A percentile compares a stretch with the other conserved stretches of the same genome.
Conservation (phyloP, 2,329 filamentous ascomycete species). For the Grosmannia clavigera region DNA sequence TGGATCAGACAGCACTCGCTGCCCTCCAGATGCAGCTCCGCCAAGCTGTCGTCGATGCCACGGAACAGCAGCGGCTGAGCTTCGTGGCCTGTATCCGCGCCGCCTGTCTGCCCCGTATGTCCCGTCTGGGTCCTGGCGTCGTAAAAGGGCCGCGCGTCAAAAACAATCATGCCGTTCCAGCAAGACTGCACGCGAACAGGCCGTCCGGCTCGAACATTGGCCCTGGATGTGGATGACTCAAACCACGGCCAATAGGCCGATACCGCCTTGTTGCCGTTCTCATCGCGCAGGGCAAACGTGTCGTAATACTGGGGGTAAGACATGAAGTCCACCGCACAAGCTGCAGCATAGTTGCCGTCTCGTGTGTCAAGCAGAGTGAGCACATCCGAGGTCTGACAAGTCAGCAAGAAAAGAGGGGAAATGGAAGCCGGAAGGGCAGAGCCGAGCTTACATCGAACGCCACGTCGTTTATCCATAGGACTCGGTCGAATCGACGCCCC, state of each 20-base stretch:
- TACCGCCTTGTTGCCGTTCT: conserved; percentile 35
- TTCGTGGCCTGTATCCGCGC: neutral
- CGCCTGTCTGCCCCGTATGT: neutral
- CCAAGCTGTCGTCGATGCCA: conserved; percentile 49
- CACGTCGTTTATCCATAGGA: conserved; percentile 50
- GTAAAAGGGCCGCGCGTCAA: conserved; percentile 34
- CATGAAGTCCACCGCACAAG: conserved; percentile 48
- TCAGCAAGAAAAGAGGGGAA: neutral
- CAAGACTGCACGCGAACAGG: conserved; percentile 51
- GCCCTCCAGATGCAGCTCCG: conserved; percentile 53
- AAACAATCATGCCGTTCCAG: conserved; percentile 52
- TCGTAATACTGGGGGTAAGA: conserved; percentile 43
- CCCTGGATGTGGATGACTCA: conserved; percentile 24
- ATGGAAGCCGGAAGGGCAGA: neutral
- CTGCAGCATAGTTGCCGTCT: conserved; percentile 42
- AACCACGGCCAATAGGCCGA: conserved; percentile 50
- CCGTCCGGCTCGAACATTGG: conserved; percentile 33
- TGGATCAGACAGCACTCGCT: conserved; percentile 71
- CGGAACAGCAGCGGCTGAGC: conserved; percentile 42
- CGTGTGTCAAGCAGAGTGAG: conserved; percentile 40
- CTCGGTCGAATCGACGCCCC: conserved; percentile 39
- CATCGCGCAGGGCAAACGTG: conserved; percentile 48
- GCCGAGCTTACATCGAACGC: conserved; percentile 35
- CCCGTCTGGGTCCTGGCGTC: neutral
- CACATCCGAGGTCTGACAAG: conserved; percentile 29